Base-by-base conservation (phyloP, 129 eudicot genomes). In the Artemisia argyi region DNA sequence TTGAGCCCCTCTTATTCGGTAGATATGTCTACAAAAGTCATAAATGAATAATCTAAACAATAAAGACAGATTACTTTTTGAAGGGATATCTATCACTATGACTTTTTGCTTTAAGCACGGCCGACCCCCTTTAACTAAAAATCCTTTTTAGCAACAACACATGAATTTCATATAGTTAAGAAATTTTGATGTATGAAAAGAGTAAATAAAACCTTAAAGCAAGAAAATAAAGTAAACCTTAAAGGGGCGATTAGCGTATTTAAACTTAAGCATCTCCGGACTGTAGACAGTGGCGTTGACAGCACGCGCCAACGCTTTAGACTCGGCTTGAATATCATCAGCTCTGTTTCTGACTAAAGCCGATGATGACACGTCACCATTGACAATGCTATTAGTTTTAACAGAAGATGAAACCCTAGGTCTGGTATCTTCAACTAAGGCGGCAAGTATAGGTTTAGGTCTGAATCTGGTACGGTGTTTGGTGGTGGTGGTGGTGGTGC, bases 261-360 rank as follows among this genome's bases (percentile, higher is more conserved):
- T 87, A n/a, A 39, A 13, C 35, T 84, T 65, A 24, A 93, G 82
- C 52, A 93, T 71, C 14, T 93, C 83, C 5, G 97, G 86, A 54
- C 82, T 87, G 71, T 94, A 94, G 1, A 88, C 86, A 17, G 99
- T 73, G 30, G 96, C 92, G 80, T 81, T 72, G 14, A 79, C 79
- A 3, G 99, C 93, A 17, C 99, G 91, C 22, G 89, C 86, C 91
- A 90, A 84, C 15, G 97, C 99, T 28, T 47, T 86, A 11, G 89
- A 86, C 73, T 94, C 99, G 1, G 99, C 93, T 79, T 94, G 97
- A 83, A 90, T 90, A 66, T 94, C 99, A 39, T 85, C 96, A 0
- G 93, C 81, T 62, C 95, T 88, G 74, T 82, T 81, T 75, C 85
- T 68, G 30, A 71, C 14, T 5, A 79, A 30, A 61, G 81, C 78